Conservation (phyloP, 176 grass and related monocot genomes). For the Dactylis glomerata region DNA sequence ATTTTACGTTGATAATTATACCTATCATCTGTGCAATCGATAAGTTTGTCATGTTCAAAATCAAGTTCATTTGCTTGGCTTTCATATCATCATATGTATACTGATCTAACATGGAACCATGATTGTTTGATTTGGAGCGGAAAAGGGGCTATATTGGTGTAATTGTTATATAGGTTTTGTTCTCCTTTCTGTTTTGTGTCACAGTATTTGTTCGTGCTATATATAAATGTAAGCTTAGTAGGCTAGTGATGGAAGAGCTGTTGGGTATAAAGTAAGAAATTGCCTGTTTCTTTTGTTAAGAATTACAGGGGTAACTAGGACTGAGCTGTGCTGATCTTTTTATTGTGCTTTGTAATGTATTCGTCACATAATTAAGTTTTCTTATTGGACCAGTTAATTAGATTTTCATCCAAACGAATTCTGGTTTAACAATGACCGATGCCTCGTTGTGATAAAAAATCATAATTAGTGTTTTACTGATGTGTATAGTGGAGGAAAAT, state of each 20-base stretch:
- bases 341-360: not conserved
- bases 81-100: not conserved
- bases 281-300: not conserved
- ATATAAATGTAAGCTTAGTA: not conserved
- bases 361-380: not conserved
- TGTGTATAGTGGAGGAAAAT: not conserved
- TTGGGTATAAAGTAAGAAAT: not conserved
- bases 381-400: not conserved
- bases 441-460: not conserved
- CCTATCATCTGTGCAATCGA: not conserved
- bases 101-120: not conserved
- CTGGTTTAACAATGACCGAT: not conserved
- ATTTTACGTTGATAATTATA: not conserved
- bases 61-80: not conserved
- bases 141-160: not conserved
- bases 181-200: not conserved
- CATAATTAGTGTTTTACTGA: too few species aligned
- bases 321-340: not conserved
- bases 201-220: not conserved
- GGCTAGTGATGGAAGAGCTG: not conserved
- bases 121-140: not conserved
- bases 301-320: not conserved
- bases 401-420: not conserved
- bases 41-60: conserved; percentile 7
- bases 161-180: not conserved